phyloP scores from a whole-genome alignment of 805 yeast species.

The Saturnispora halmiae region DNA sequence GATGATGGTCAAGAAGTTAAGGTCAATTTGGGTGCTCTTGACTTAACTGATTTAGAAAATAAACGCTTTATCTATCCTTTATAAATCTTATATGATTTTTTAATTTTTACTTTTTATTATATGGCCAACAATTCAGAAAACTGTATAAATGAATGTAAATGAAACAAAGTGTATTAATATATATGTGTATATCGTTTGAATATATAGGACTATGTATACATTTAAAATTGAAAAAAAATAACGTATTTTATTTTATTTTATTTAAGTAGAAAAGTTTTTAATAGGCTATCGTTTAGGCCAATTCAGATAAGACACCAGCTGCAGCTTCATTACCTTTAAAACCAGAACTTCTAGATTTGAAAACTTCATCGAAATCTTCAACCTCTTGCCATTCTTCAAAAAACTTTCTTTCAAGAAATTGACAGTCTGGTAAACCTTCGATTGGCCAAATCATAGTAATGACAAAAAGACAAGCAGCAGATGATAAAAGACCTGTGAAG shows the following conservation, averaged over 20 bases:
- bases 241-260: background rate
- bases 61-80: constrained; percentile 43
- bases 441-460: constrained; percentile 46
- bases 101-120: background rate
- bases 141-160: background rate
- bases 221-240: background rate
- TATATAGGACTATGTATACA: too few relatives aligned
- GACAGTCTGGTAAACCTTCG: constrained; percentile 33
- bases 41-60: constrained; percentile 47
- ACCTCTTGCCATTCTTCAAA: constrained; percentile 54
- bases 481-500: constrained; percentile 52
- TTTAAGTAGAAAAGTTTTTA: background rate
- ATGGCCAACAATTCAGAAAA: too few relatives aligned
- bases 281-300: background rate
- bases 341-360: constrained; percentile 5
- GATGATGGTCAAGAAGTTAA: constrained; percentile 17
- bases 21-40: constrained; percentile 38
- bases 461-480: constrained; percentile 46
- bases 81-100: background rate
- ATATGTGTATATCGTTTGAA: too few relatives aligned
- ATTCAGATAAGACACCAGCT: background rate
- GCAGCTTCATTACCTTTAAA: constrained; percentile 2
- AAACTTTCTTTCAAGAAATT: constrained; percentile 48
- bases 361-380: constrained; percentile 44
- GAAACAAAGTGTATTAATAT: too few relatives aligned